Conservation (phyloP, 768 basidiomycete species). For the Termitomyces sp. region DNA sequence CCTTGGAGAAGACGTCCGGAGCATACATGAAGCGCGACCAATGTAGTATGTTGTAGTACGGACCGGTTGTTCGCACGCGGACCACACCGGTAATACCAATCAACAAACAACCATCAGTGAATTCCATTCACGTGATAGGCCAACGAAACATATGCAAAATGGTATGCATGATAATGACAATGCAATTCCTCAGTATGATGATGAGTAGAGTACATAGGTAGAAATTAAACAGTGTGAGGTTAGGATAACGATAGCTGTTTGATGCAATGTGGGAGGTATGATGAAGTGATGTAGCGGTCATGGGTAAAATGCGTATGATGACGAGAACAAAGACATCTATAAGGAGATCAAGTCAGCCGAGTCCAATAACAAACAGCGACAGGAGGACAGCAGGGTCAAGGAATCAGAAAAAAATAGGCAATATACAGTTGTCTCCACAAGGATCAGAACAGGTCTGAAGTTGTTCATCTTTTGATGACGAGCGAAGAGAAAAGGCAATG, state of each 20-base stretch:
- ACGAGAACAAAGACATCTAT: not conserved
- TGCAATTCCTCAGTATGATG: not conserved
- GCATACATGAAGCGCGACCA: too few species aligned
- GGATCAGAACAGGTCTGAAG: conserved; percentile 70
- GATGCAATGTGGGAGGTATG: not conserved
- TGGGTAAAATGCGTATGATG: not conserved
- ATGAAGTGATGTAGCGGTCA: not conserved
- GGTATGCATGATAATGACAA: not conserved
- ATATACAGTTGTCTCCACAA: conserved; percentile 54
- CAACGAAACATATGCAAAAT: not conserved
- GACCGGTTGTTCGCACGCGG: too few species aligned
- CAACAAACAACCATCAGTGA: too few species aligned
- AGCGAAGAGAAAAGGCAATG: conserved; percentile 1
- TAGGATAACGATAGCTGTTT: not conserved
- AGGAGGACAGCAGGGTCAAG: not conserved
- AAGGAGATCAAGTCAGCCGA: not conserved
- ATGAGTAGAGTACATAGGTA: conserved; percentile 1
- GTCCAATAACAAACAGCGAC: not conserved
- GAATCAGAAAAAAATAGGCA: conserved; percentile 39
- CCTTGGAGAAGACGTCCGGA: too few species aligned
- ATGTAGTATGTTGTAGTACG: too few species aligned
- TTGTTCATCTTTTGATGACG: conserved; percentile 40
- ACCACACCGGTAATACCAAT: too few species aligned
- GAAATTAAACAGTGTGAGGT: not conserved
- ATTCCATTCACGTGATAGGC: not conserved